Evolutionary conservation across 1,139 yeast species (phyloP).

Genomic region (Zygosaccharomyces pseudobailii): DNA sequence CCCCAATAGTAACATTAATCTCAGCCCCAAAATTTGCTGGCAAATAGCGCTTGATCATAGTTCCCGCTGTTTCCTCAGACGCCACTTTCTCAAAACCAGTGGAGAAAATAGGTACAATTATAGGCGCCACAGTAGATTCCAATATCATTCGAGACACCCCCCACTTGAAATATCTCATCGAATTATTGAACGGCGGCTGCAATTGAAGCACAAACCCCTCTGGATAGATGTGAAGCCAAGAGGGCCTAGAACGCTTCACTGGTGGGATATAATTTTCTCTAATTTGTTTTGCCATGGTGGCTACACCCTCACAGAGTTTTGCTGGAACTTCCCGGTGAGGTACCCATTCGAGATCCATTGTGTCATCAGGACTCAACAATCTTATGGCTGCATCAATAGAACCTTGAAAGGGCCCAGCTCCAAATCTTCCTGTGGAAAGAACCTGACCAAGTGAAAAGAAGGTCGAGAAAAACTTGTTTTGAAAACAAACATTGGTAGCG

Average conservation of each 20-base stretch:
- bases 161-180: conserved; percentile 96
- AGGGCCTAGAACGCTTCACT: conserved; percentile 55
- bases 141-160: conserved; percentile 80
- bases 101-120: conserved; percentile 82
- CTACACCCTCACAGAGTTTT: not conserved
- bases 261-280: conserved; percentile 39
- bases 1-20: conserved; percentile 67
- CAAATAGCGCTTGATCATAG: conserved; percentile 50
- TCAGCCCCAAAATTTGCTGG: conserved; percentile 67
- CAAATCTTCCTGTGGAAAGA: conserved; percentile 79
- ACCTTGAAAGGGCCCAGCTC: conserved; percentile 89
- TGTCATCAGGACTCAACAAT: conserved; percentile 74
- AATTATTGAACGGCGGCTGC: conserved; percentile 68
- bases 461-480: conserved; percentile 45
- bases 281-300: conserved; percentile 13
- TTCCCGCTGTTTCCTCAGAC: conserved; percentile 67
- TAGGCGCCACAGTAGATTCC: conserved; percentile 80
- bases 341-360: conserved; percentile 50
- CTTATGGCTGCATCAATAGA: conserved; percentile 86
- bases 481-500: conserved; percentile 86
- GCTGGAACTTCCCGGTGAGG: conserved; percentile 27
- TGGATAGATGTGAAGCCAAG: conserved; percentile 95
- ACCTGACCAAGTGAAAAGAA: conserved; percentile 89
- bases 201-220: conserved; percentile 92
- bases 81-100: conserved; percentile 84